A percentile compares a stretch with the other conserved stretches of the same genome.
Conservation (phyloP, 1,139 yeast species). For the Scheffersomyces parashehatae region DNA sequence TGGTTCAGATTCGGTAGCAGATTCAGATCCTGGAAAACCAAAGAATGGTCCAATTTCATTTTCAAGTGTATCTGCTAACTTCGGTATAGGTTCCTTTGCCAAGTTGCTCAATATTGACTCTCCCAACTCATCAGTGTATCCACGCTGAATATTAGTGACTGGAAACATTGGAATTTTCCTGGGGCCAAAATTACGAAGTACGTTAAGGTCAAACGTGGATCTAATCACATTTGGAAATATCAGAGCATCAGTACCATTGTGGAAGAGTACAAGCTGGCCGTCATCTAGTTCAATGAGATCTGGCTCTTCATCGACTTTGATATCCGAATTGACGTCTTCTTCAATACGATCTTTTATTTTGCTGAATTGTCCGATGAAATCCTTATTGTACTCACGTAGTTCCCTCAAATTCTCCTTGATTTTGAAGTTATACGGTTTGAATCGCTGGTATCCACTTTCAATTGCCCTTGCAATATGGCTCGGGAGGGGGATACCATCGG, state of each 20-base stretch:
- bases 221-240: constrained; percentile 38
- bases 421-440: constrained; percentile 31
- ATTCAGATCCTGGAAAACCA: constrained; percentile 9
- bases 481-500: constrained; percentile 61
- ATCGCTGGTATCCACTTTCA: constrained; percentile 52
- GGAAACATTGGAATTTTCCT: constrained; percentile 29
- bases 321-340: constrained; percentile 10
- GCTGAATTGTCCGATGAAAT: neutral
- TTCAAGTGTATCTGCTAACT: constrained; percentile 47
- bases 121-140: constrained; percentile 32
- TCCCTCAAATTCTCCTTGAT: constrained; percentile 11
- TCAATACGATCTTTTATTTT: constrained; percentile 6
- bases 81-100: constrained; percentile 37
- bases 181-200: constrained; percentile 40
- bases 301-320: constrained; percentile 21
- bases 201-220: constrained; percentile 36
- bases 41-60: constrained; percentile 29
- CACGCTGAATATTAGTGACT: constrained; percentile 41
- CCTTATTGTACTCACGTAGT: constrained; percentile 14
- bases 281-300: constrained; percentile 34
- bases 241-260: constrained; percentile 35
- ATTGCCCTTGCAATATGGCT: constrained; percentile 53
- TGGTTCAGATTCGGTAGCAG: constrained; percentile 18
- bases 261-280: constrained; percentile 34
- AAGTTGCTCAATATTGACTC: constrained; percentile 30